Percentiles rank a stretch among this genome's conserved stretches.
Evolutionary conservation across 202 grass and related monocot species (phyloP).

Genomic region (Schoenoplectus triqueter): DNA sequence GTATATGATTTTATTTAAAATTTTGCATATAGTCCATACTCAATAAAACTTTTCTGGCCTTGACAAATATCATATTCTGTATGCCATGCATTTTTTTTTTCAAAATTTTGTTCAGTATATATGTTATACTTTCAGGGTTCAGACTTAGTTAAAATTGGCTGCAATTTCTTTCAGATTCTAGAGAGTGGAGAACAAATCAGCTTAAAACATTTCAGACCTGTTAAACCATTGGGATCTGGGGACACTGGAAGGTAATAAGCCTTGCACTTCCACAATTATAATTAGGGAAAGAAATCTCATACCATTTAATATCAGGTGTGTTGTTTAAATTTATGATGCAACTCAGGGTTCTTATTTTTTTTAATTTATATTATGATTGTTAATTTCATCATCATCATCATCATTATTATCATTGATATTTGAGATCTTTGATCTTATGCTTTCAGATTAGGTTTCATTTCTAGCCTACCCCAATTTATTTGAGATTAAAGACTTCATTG

Average conservation of each 20-base stretch:
- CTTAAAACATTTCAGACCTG: conserved; percentile 86
- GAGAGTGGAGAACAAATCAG: conserved; percentile 72
- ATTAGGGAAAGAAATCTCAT: background rate
- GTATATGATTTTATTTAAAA: conserved; percentile 44
- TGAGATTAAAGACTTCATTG: too few species aligned
- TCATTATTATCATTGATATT: too few species aligned
- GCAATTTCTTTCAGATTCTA: conserved; percentile 56
- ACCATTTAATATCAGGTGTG: background rate
- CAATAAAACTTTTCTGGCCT: background rate
- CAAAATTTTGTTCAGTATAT: background rate
- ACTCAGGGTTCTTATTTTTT: background rate
- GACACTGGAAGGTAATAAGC: conserved; percentile 82
- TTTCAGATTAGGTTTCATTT: too few species aligned
- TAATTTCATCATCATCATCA: background rate
- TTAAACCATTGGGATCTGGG: conserved; percentile 86
- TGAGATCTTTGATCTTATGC: too few species aligned
- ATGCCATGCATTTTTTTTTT: background rate
- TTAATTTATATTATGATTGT: conserved; percentile 10
- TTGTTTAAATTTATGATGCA: conserved; percentile 23
- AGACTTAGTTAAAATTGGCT: conserved; percentile 1
- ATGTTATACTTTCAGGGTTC: background rate
- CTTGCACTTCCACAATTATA: conserved; percentile 7
- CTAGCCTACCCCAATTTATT: too few species aligned
- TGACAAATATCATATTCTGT: background rate
- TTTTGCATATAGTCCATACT: background rate